phyloP scores from a whole-genome alignment of 129 eudicot genomes.

The carrot (Daucus carota) region DNA sequence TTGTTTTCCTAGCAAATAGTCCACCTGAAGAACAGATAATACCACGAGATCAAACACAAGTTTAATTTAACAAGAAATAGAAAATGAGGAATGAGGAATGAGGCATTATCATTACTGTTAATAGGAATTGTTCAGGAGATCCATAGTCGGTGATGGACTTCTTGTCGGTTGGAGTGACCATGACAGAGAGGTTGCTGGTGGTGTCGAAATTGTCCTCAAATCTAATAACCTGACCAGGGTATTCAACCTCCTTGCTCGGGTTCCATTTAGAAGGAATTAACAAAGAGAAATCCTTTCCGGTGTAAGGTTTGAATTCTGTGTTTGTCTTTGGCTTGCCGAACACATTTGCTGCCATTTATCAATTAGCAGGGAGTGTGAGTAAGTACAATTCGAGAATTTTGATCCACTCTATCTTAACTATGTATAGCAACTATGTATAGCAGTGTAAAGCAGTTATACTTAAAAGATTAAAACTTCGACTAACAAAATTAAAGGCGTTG shows the following conservation, averaged over 20 bases:
- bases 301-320: slow-evolving; percentile 69
- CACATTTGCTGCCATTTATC: slow-evolving; percentile 60
- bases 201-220: slow-evolving; percentile 93
- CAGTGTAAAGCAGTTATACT: background rate
- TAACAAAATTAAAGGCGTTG: no score
- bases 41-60: background rate
- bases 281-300: slow-evolving; percentile 71
- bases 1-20: slow-evolving; percentile 87
- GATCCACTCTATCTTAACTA: background rate
- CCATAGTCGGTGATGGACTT: slow-evolving; percentile 88
- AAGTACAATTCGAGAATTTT: background rate
- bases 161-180: slow-evolving; percentile 73
- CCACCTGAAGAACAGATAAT: slow-evolving; percentile 48
- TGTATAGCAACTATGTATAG: background rate
- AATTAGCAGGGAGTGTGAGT: background rate
- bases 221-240: slow-evolving; percentile 89
- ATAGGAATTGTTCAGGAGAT: slow-evolving; percentile 80
- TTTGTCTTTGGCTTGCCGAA: slow-evolving; percentile 86
- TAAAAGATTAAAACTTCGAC: no score
- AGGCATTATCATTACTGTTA: slow-evolving; percentile 29
- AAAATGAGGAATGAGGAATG: background rate
- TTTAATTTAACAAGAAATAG: background rate
- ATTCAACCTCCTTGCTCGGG: slow-evolving; percentile 91
- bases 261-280: slow-evolving; percentile 86
- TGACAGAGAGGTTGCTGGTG: slow-evolving; percentile 68